These are phyloP conservation scores for Mycena chlorophos DNA, from an alignment of 768 basidiomycete species.

Conservation along the genomic window DNA sequence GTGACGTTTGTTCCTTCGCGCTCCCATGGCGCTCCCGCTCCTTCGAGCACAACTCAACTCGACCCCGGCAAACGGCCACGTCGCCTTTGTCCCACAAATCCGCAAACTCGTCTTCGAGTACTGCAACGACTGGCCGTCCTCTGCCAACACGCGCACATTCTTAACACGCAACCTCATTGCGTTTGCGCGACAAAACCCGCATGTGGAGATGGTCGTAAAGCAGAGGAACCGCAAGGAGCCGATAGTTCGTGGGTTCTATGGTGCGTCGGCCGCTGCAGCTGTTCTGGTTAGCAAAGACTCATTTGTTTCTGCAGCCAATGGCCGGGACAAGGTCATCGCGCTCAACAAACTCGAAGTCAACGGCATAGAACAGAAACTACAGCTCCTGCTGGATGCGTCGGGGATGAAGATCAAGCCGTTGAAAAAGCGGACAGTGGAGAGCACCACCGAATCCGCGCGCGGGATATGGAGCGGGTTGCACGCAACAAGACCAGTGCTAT, in stretches of 20 bases:
- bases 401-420: conserved; percentile 80
- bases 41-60: conserved; percentile 53
- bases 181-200: conserved; percentile 72
- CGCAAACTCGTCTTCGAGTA: conserved; percentile 88
- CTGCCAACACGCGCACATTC: conserved; percentile 68
- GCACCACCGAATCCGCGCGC: conserved; percentile 73
- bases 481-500: conserved; percentile 60
- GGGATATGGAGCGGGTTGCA: conserved; percentile 91
- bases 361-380: conserved; percentile 72
- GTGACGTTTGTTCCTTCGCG: too few species aligned
- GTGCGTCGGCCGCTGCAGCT: not conserved
- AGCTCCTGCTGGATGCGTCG: conserved; percentile 81
- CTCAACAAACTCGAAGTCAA: conserved; percentile 73
- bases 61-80: conserved; percentile 71
- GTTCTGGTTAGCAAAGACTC: conserved; percentile 14
- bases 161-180: conserved; percentile 60
- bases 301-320: conserved; percentile 59
- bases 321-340: conserved; percentile 83
- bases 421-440: conserved; percentile 74
- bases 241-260: conserved; percentile 28
- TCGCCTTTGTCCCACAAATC: conserved; percentile 72
- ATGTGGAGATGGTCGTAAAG: conserved; percentile 82
- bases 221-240: conserved; percentile 76
- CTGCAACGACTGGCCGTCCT: conserved; percentile 81
- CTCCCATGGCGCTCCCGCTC: conserved; percentile 31